Conservation (phyloP, 306 rosid species). For the Trifolium pratense region DNA sequence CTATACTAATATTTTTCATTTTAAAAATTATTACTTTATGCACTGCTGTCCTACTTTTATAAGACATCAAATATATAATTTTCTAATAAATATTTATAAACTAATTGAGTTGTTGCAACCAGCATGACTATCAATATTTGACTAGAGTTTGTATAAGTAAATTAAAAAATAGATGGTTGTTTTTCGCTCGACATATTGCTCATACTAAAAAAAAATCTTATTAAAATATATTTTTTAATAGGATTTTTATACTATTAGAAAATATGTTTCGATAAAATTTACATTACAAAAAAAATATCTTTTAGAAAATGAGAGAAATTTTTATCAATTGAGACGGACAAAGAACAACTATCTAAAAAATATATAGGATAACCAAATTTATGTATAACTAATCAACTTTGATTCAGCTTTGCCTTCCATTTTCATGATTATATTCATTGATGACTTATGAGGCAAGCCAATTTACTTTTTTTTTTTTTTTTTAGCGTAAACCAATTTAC, state of each 20-base stretch:
- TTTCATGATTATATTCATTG: background rate
- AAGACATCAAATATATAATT: background rate
- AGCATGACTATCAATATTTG: background rate
- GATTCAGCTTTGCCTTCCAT: background rate
- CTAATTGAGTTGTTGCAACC: background rate
- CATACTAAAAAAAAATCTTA: no score
- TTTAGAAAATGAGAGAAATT: no score
- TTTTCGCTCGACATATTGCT: no score
- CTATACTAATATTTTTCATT: background rate
- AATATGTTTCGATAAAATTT: no score
- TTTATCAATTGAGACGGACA: no score
- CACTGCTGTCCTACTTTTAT: background rate
- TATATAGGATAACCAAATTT: slow-evolving; percentile 4
- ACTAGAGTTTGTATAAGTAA: background rate
- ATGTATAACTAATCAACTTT: background rate
- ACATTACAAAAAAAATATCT: no score
- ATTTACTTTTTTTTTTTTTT: no score
- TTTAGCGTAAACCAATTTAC: slow-evolving; percentile 27
- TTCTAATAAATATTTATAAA: background rate
- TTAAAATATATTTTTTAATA: no score
- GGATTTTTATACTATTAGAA: no score
- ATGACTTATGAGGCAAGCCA: background rate
- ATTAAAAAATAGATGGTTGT: no score
- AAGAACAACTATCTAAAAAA: no score
- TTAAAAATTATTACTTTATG: background rate